Base-by-base conservation (phyloP, 2,329 filamentous ascomycete species). In the Daldinia eschscholtzii region DNA sequence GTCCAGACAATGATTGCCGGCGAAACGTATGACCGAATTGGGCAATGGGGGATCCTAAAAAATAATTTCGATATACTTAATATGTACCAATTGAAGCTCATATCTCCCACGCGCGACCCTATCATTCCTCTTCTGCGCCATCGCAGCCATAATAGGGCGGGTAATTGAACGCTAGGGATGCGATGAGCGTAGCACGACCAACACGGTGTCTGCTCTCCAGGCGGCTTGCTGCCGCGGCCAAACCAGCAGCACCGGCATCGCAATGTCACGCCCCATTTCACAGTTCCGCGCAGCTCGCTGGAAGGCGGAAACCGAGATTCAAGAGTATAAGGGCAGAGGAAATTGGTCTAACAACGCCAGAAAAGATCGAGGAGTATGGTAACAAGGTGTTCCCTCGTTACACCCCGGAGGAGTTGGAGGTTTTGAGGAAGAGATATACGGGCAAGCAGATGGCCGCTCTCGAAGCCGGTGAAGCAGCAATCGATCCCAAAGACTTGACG, bases 391-490 rank as follows among this genome's bases (percentile, higher is more conserved):
- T 89, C 76, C 85, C 89, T 70, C 83, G 87, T 13, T 96, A 94
- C 82, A 89, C 88, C 13, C 81, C 85, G 44, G 85, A 89, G 71
- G 90, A 96, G 77, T 87, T 88, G 76, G 84, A 85, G 67, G 76
- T 81, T 20, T 85, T 97, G 65, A 81, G 81, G 65, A 82, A 88
- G 76, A 87, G 87, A 74, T 98, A 97, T 84, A 92, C 93, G 0
- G 86, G 90, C 15, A 89, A 91, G 78, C 95, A 98, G 83, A 85
- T 97, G 74, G 89, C 88, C 63, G 93, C 94, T 64, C 89, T 98
- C 78, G 86, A 92, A 81, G 92, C 92, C 55, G 94, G 91, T 75
- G 94, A 98, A 81, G 83, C 87, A 68, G 89, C 92, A 72, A 90
- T 98, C 78, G 86, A 92, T 77, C 83, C 91, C 9, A 84, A 89